These are phyloP conservation scores for Beverwykella pulmonaria DNA, from an alignment of 495 filamentous ascomycete genomes.

Conservation along the genomic window DNA sequence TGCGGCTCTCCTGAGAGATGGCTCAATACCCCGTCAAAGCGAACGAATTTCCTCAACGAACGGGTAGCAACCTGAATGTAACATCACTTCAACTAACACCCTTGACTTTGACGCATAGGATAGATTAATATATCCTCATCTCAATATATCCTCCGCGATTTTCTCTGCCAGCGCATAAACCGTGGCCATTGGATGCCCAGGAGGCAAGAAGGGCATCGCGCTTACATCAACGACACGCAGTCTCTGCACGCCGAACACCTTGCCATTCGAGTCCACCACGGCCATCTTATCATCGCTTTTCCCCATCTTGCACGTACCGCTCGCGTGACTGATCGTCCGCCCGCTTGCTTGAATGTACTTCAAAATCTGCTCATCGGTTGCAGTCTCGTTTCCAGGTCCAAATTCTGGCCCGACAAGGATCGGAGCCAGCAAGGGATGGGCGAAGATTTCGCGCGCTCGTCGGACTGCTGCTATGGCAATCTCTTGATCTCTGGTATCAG, in stretches of 20 bases:
- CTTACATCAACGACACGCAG: conserved; percentile 64
- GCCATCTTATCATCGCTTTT: conserved; percentile 51
- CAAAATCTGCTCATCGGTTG: conserved; percentile 57
- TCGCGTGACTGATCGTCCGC: conserved; percentile 54
- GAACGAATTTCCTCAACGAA: no score
- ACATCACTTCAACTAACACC: not conserved
- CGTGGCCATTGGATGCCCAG: conserved; percentile 43
- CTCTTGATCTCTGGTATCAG: conserved; percentile 12
- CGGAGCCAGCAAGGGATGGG: not conserved
- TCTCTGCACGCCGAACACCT: conserved; percentile 54
- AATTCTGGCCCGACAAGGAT: conserved; percentile 49
- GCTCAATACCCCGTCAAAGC: no score
- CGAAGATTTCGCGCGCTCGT: conserved; percentile 10
- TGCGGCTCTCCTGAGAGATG: no score
- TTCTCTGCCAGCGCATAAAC: not conserved
- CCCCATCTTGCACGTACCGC: conserved; percentile 59
- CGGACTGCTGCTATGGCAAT: conserved; percentile 19
- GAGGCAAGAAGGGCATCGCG: conserved; percentile 54
- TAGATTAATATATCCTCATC: not conserved
- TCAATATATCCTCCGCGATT: not conserved
- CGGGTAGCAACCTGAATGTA: no score
- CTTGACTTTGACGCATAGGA: not conserved
- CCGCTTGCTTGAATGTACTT: conserved; percentile 47
- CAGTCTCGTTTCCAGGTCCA: conserved; percentile 51
- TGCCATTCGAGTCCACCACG: conserved; percentile 55